Evolutionary conservation across 768 basidiomycete genomes (phyloP).

Genomic region (Dendrothele bispora): DNA sequence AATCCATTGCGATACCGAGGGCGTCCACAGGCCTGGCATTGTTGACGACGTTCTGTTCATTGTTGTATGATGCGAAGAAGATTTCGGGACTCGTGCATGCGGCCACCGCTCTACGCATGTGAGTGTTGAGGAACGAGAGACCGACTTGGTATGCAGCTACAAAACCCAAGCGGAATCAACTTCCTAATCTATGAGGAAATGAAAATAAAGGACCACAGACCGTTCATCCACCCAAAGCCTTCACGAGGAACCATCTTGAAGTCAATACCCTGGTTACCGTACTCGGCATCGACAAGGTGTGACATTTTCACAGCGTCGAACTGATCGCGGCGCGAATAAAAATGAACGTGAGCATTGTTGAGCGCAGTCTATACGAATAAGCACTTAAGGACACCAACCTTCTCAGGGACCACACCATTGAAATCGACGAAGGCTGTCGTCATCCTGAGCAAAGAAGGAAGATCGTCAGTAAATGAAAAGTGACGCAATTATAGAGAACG

Average conservation of each 20-base stretch:
- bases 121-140: slow-evolving; percentile 87
- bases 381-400: slow-evolving; percentile 45
- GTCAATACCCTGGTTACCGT: slow-evolving; percentile 94
- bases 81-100: slow-evolving; percentile 92
- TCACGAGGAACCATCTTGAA: slow-evolving; percentile 97
- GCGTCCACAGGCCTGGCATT: slow-evolving; percentile 50
- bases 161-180: too few relatives aligned
- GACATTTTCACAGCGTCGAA: slow-evolving; percentile 97
- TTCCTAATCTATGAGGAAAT: too few relatives aligned
- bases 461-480: background rate
- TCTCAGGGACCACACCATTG: slow-evolving; percentile 97
- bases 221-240: slow-evolving; percentile 99
- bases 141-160: slow-evolving; percentile 95
- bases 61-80: slow-evolving; percentile 62
- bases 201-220: slow-evolving; percentile 44
- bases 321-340: slow-evolving; percentile 34
- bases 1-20: slow-evolving; percentile 65
- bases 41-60: slow-evolving; percentile 34
- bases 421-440: slow-evolving; percentile 94
- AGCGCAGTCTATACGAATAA: background rate
- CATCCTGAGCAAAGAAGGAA: slow-evolving; percentile 56
- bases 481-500: slow-evolving; percentile 1
- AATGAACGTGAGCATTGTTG: slow-evolving; percentile 1
- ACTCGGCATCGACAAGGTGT: slow-evolving; percentile 96
- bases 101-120: slow-evolving; percentile 94